A percentile compares a stretch with the other conserved stretches of the same genome.
phyloP scores from a whole-genome alignment of 2,329 filamentous ascomycete species.

The Colletotrichum australisinense region DNA sequence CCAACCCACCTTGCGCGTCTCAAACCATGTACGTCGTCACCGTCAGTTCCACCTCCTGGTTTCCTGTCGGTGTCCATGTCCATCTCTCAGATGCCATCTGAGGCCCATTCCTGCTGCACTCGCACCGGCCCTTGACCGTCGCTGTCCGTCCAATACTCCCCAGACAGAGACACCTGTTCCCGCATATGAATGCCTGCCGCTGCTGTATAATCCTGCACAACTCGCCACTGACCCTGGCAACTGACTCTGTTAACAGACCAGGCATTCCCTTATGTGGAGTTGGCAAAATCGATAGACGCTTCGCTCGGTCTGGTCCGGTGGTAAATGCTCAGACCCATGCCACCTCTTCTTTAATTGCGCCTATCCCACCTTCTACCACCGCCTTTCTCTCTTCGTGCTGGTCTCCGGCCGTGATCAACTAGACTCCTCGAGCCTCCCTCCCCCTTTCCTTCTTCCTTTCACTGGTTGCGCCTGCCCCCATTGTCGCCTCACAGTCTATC shows the following conservation, averaged over 20 bases:
- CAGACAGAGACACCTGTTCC: constrained; percentile 26
- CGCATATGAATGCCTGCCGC: constrained; percentile 11
- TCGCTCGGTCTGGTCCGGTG: constrained; percentile 34
- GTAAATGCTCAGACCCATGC: constrained; percentile 30
- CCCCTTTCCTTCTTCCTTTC: constrained; percentile 17
- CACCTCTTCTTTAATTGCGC: constrained; percentile 32
- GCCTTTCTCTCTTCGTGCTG: constrained; percentile 20
- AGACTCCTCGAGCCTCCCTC: constrained; percentile 18
- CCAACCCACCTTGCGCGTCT: constrained; percentile 35
- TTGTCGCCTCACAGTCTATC: background rate
- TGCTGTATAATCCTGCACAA: constrained; percentile 24
- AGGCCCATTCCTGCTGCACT: constrained; percentile 15
- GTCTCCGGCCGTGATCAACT: constrained; percentile 29
- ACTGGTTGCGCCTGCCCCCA: constrained; percentile 1
- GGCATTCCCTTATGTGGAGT: constrained; percentile 31
- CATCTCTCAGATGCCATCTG: constrained; percentile 33
- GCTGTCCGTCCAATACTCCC: constrained; percentile 13
- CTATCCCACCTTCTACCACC: constrained; percentile 28
- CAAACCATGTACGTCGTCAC: constrained; percentile 36
- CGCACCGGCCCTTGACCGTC: background rate
- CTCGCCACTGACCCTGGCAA: constrained; percentile 30
- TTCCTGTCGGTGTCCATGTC: constrained; percentile 27
- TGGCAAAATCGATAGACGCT: constrained; percentile 27
- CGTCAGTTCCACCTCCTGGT: constrained; percentile 36
- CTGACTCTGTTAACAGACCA: constrained; percentile 24